Conservation (phyloP, 179 eudicot species). For the Kewa caespitosa region DNA sequence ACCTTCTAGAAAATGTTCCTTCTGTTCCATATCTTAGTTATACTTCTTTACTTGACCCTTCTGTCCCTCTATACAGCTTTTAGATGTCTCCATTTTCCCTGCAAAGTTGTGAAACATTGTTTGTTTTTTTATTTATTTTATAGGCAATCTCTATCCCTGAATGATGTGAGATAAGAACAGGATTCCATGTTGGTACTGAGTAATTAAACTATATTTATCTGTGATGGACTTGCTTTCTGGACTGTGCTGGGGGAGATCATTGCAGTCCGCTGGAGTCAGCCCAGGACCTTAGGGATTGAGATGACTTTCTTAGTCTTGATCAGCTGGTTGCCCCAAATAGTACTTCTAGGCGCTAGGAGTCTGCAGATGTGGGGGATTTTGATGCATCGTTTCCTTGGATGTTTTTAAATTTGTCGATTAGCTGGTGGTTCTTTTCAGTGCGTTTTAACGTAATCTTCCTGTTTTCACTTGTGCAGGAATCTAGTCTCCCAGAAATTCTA, state of each 20-base stretch:
- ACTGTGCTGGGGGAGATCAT: neutral
- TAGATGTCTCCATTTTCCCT: neutral
- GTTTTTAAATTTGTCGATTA: neutral
- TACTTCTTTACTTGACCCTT: neutral
- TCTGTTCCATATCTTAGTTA: too few species aligned
- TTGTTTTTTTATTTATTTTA: too few species aligned
- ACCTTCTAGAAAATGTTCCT: too few species aligned
- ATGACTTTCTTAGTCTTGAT: neutral
- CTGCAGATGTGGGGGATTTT: neutral
- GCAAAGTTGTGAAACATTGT: too few species aligned
- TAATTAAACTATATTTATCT: too few species aligned
- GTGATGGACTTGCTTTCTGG: too few species aligned
- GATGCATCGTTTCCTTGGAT: neutral
- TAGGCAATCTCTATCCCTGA: too few species aligned
- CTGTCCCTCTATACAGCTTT: neutral
- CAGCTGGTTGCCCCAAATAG: neutral
- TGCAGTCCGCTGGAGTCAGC: neutral
- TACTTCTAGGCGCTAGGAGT: neutral
- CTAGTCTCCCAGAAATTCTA: conserved; percentile 37
- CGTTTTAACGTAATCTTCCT: neutral
- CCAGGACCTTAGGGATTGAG: neutral
- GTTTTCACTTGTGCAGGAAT: too few species aligned
- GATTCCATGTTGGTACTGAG: too few species aligned
- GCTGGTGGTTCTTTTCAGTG: neutral
- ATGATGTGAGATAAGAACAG: too few species aligned